A percentile compares a stretch with the other conserved stretches of the same genome.
phyloP scores from a whole-genome alignment of 2,329 filamentous ascomycete species.

The Colletotrichum musicola region DNA sequence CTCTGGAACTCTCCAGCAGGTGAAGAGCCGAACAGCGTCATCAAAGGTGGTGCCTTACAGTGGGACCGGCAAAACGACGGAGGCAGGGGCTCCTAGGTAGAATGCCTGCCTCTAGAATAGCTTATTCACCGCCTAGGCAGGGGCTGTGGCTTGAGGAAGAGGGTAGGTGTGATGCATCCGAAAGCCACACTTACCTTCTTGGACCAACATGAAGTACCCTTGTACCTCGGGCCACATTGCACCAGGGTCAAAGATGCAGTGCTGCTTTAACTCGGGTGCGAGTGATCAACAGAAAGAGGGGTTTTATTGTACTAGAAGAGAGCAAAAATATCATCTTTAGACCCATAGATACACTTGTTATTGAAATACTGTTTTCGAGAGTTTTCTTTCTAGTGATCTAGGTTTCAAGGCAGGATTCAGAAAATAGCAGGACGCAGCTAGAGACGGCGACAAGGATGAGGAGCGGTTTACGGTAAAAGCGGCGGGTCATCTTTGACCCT shows the following conservation, averaged over 20 bases:
- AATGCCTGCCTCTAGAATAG: conserved; percentile 23
- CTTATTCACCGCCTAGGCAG: conserved; percentile 32
- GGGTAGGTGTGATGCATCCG: not conserved
- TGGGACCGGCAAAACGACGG: conserved; percentile 38
- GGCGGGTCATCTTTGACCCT: conserved; percentile 32
- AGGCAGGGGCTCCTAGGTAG: conserved; percentile 9
- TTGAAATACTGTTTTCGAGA: no score
- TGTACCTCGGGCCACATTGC: conserved; percentile 16
- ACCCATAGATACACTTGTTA: not conserved
- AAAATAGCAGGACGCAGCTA: no score
- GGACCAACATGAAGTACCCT: conserved; percentile 14
- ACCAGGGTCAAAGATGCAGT: conserved; percentile 1
- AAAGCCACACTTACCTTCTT: conserved; percentile 30
- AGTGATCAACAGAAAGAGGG: not conserved
- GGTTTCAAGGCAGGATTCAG: not conserved
- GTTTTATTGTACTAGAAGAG: not conserved
- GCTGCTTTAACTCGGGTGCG: conserved; percentile 21
- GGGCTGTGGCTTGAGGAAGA: conserved; percentile 6
- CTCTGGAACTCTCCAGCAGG: conserved; percentile 20
- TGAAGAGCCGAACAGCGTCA: conserved; percentile 35
- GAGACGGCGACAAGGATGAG: not conserved
- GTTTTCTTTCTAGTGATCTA: not conserved
- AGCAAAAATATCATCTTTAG: not conserved
- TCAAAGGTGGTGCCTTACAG: conserved; percentile 40
- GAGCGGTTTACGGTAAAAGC: conserved; percentile 18